These are phyloP conservation scores for Blepharisma japonicum DNA, from an alignment of 73 alveolate species.

Conservation along the genomic window DNA sequence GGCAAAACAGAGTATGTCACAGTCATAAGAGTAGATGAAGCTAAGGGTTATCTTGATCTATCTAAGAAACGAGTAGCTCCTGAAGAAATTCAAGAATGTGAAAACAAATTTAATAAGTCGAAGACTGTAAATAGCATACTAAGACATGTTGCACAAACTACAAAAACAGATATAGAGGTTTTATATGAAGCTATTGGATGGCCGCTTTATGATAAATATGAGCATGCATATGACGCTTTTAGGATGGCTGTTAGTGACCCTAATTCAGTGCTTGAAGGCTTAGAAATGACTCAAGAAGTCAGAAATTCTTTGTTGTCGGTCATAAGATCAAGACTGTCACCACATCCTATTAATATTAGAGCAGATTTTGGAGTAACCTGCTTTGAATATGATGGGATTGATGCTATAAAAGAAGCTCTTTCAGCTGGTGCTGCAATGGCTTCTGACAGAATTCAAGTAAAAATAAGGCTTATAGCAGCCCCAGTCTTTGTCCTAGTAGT, in stretches of 20 bases:
- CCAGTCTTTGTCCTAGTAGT: slow-evolving; percentile 72
- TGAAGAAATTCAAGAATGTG: slow-evolving; percentile 62
- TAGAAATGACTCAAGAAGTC: slow-evolving; percentile 51
- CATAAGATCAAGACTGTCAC: slow-evolving; percentile 61
- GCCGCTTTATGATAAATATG: slow-evolving; percentile 77
- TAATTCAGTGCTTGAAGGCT: slow-evolving; percentile 53
- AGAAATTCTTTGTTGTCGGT: slow-evolving; percentile 55
- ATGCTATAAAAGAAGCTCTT: slow-evolving; percentile 76
- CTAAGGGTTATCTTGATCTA: slow-evolving; percentile 89
- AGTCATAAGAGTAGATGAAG: slow-evolving; percentile 83
- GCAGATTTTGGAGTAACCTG: slow-evolving; percentile 79
- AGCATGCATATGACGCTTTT: slow-evolving; percentile 82
- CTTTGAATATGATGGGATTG: slow-evolving; percentile 78
- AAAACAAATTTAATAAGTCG: slow-evolving; percentile 63
- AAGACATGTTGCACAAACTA: slow-evolving; percentile 55
- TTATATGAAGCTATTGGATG: slow-evolving; percentile 73
- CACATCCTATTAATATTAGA: slow-evolving; percentile 70
- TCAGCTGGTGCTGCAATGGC: slow-evolving; percentile 52
- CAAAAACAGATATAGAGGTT: slow-evolving; percentile 46
- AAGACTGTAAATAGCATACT: slow-evolving; percentile 76
- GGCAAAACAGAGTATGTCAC: slow-evolving; percentile 88
- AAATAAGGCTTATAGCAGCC: slow-evolving; percentile 72
- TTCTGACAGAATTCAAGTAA: slow-evolving; percentile 44
- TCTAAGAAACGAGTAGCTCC: slow-evolving; percentile 82
- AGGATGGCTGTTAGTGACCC: slow-evolving; percentile 62